phyloP scores from a whole-genome alignment of 192 early-diverging fungal species.

The Coemansia sp. region DNA sequence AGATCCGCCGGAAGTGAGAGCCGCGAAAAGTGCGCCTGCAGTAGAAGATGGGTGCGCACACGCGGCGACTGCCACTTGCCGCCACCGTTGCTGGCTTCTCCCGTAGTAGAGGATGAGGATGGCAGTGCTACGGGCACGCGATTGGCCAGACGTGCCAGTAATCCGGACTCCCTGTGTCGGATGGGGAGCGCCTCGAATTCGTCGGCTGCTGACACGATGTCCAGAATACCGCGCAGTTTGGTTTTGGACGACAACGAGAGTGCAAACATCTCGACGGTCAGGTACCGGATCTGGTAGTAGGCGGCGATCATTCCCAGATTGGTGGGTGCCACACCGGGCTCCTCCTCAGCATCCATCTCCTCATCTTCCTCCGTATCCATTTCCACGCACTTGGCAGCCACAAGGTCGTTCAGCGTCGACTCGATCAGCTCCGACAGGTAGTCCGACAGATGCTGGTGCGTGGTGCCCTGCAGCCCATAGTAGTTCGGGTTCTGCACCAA shows the following conservation, averaged over 20 bases:
- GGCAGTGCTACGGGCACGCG: slow-evolving; percentile 67
- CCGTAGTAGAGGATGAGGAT: neutral
- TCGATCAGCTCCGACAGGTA: slow-evolving; percentile 96
- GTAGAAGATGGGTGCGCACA: slow-evolving; percentile 87
- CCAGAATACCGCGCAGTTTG: slow-evolving; percentile 86
- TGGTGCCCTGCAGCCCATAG: slow-evolving; percentile 84
- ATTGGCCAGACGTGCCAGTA: slow-evolving; percentile 80
- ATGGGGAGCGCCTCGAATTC: slow-evolving; percentile 94
- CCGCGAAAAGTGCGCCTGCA: slow-evolving; percentile 95
- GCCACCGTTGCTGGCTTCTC: neutral
- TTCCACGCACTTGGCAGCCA: slow-evolving; percentile 75
- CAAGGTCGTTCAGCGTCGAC: slow-evolving; percentile 81
- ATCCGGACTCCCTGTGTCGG: slow-evolving; percentile 85
- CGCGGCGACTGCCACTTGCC: slow-evolving; percentile 77
- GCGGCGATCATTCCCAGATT: slow-evolving; percentile 98
- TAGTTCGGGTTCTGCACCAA: slow-evolving; percentile 98
- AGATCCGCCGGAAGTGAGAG: slow-evolving; percentile 88
- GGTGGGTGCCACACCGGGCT: slow-evolving; percentile 63
- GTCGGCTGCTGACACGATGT: slow-evolving; percentile 89
- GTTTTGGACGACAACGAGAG: slow-evolving; percentile 84
- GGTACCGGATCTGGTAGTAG: slow-evolving; percentile 95
- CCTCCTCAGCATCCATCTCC: neutral
- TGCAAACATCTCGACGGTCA: slow-evolving; percentile 92
- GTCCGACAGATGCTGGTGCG: slow-evolving; percentile 86
- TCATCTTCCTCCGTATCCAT: slow-evolving; percentile 21